phyloP scores from a whole-genome alignment of 169 alveolate genomes.

The Eimeria praecox region DNA sequence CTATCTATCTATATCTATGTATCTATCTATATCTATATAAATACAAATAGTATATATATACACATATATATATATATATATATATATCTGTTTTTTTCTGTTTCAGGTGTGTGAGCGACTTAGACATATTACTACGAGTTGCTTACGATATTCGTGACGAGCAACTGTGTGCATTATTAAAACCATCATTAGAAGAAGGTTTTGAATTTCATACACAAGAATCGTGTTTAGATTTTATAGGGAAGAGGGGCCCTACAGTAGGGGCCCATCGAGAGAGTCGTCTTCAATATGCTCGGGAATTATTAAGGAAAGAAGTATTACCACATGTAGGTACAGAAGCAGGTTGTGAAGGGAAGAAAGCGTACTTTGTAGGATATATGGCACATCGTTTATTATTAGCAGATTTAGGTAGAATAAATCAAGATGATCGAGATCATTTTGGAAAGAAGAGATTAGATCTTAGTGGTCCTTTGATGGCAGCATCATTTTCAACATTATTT shows the following conservation, averaged over 20 bases:
- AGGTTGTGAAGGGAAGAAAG: slow-evolving; percentile 96
- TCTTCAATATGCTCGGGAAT: slow-evolving; percentile 96
- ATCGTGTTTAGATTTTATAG: slow-evolving; percentile 95
- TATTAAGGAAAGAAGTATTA: slow-evolving; percentile 97
- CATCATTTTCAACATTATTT: slow-evolving; percentile 97
- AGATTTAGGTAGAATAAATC: slow-evolving; percentile 97
- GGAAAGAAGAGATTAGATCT: slow-evolving; percentile 99
- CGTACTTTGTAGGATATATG: slow-evolving; percentile 99
- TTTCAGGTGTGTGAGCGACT: slow-evolving; percentile 92
- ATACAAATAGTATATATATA: no score
- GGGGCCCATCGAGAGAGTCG: slow-evolving; percentile 95
- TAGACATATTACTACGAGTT: slow-evolving; percentile 93
- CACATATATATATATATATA: no score
- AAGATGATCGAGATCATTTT: slow-evolving; percentile 99
- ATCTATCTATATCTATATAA: not conserved
- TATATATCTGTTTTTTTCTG: slow-evolving; percentile 84
- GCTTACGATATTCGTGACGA: slow-evolving; percentile 98
- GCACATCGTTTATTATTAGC: slow-evolving; percentile 97
- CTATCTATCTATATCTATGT: not conserved
- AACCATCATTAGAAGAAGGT: slow-evolving; percentile 98
- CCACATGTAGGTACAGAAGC: slow-evolving; percentile 99
- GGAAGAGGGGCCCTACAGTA: slow-evolving; percentile 98
- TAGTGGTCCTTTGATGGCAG: slow-evolving; percentile 99
- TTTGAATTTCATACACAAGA: slow-evolving; percentile 96
- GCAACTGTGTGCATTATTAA: slow-evolving; percentile 96